Conservation (phyloP, 176 grass and related monocot species). For the Musa troglodytarum region DNA sequence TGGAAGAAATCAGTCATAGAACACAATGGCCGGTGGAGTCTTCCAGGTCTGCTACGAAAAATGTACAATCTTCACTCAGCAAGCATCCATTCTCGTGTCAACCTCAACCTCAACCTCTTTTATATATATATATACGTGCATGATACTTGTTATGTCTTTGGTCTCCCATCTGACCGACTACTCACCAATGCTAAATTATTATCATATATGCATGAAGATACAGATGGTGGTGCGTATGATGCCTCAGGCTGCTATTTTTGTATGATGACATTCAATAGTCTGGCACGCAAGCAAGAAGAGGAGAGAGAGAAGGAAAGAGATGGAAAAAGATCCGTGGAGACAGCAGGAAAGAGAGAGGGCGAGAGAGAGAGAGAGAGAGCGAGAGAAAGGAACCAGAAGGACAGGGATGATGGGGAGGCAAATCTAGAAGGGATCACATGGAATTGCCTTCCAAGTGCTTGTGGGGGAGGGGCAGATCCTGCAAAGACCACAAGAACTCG, state of each 20-base stretch:
- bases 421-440: slow-evolving; percentile 44
- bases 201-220: slow-evolving; percentile 11
- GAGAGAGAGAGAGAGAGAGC: slow-evolving; percentile 4
- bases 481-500: neutral
- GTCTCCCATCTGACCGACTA: no score
- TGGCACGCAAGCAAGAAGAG: neutral
- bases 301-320: neutral
- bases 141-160: no score
- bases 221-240: slow-evolving; percentile 33
- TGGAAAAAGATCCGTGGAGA: slow-evolving; percentile 4
- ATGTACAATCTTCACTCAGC: no score
- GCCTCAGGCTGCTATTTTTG: slow-evolving; percentile 7
- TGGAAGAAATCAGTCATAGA: no score
- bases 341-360: neutral
- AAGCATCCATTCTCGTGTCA: no score
- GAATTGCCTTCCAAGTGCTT: slow-evolving; percentile 6
- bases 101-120: no score
- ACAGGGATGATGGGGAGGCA: slow-evolving; percentile 16
- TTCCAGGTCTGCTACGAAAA: no score
- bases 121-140: no score
- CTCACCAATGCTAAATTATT: neutral
- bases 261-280: neutral
- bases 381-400: neutral
- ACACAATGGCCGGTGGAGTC: no score
- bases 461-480: neutral